Conservation (phyloP, 768 basidiomycete genomes). For the Zangia roseola region DNA sequence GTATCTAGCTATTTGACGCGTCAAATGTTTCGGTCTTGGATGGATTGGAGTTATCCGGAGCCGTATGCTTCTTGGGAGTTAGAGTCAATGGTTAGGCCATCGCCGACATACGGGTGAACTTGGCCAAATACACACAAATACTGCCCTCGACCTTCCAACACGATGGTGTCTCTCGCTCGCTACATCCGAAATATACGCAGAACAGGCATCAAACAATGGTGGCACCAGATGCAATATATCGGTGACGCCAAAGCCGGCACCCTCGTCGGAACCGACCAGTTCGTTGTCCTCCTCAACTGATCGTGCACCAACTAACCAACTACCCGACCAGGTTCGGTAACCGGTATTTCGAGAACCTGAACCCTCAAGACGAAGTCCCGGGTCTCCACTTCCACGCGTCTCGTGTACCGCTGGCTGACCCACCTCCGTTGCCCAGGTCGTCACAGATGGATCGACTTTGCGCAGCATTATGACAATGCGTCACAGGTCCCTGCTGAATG, state of each 20-base stretch:
- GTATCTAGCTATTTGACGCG: too few species aligned
- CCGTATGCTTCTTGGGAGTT: too few species aligned
- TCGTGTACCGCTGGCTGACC: neutral
- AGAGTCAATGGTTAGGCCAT: too few species aligned
- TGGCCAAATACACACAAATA: slow-evolving; percentile 27
- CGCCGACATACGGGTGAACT: too few species aligned
- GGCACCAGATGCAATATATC: slow-evolving; percentile 89
- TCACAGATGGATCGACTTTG: slow-evolving; percentile 94
- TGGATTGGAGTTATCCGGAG: too few species aligned
- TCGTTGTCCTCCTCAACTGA: slow-evolving; percentile 32
- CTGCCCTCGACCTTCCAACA: neutral
- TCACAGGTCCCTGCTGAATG: slow-evolving; percentile 94
- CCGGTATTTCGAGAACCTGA: slow-evolving; percentile 90
- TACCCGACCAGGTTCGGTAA: slow-evolving; percentile 77
- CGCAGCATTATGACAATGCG: slow-evolving; percentile 90
- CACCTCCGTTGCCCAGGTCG: slow-evolving; percentile 54
- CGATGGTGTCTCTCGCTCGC: slow-evolving; percentile 63
- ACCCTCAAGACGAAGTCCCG: slow-evolving; percentile 83
- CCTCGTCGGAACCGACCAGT: slow-evolving; percentile 81
- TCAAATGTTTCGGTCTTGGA: too few species aligned
- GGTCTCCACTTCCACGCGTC: slow-evolving; percentile 45
- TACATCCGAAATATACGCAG: slow-evolving; percentile 75
- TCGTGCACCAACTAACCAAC: slow-evolving; percentile 1
- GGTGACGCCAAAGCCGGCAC: slow-evolving; percentile 89
- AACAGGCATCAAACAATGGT: slow-evolving; percentile 83